Conservation (phyloP, 2,329 filamentous ascomycete genomes). For the Sclerotiophoma versabilis region DNA sequence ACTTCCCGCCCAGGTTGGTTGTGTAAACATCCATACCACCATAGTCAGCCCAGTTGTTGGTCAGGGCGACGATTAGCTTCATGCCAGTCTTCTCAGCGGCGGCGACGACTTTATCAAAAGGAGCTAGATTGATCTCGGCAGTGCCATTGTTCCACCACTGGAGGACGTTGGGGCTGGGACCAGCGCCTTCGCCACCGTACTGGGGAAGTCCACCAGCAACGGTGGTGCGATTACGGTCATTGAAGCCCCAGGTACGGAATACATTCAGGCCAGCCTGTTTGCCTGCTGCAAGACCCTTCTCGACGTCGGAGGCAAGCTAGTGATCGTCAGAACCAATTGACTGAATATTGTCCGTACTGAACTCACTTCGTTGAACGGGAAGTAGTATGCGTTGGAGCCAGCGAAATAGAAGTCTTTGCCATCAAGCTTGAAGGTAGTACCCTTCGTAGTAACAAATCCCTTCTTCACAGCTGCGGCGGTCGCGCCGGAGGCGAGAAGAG, state of each 20-base stretch:
- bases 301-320: slow-evolving; percentile 58
- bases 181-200: slow-evolving; percentile 60
- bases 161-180: slow-evolving; percentile 55
- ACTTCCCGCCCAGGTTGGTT: slow-evolving; percentile 60
- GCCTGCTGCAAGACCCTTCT: slow-evolving; percentile 56
- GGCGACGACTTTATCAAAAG: slow-evolving; percentile 61
- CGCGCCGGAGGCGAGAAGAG: slow-evolving; percentile 25
- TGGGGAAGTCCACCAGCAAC: slow-evolving; percentile 55
- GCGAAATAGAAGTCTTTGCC: slow-evolving; percentile 65
- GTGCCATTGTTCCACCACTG: slow-evolving; percentile 56
- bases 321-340: not conserved
- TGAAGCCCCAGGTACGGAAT: slow-evolving; percentile 66
- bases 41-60: slow-evolving; percentile 67
- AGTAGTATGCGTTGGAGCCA: slow-evolving; percentile 65
- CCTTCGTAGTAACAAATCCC: slow-evolving; percentile 60
- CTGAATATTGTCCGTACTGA: not conserved
- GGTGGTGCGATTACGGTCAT: slow-evolving; percentile 62
- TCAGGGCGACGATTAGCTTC: slow-evolving; percentile 63
- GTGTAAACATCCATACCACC: slow-evolving; percentile 68
- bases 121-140: slow-evolving; percentile 53
- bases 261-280: slow-evolving; percentile 60
- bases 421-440: slow-evolving; percentile 61
- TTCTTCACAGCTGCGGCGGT: slow-evolving; percentile 26
- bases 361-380: slow-evolving; percentile 61
- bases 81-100: slow-evolving; percentile 59